These are phyloP conservation scores for Acanthamoeba quina DNA, from an alignment of 208 protist species.

Conservation along the genomic window DNA sequence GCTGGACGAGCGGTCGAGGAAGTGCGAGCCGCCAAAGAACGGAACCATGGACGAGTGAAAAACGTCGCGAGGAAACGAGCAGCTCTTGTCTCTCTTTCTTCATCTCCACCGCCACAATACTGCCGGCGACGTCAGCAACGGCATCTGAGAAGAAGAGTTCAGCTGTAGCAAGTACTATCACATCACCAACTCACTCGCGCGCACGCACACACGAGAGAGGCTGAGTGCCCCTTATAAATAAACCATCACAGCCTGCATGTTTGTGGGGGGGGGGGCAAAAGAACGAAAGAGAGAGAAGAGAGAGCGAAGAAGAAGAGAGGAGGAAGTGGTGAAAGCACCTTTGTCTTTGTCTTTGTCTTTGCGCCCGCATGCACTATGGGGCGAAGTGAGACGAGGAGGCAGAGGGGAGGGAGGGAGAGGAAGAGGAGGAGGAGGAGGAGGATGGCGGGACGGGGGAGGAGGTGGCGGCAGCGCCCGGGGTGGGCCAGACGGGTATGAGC, in stretches of 20 bases:
- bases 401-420: too few relatives aligned
- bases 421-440: background rate
- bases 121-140: too few relatives aligned
- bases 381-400: slow-evolving; percentile 9
- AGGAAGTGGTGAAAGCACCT: too few relatives aligned
- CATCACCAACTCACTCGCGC: too few relatives aligned
- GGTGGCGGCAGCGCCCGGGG: background rate
- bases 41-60: slow-evolving; percentile 32
- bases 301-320: background rate
- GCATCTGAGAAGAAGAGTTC: too few relatives aligned
- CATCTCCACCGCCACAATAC: background rate
- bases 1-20: slow-evolving; percentile 55
- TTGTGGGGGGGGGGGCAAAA: too few relatives aligned
- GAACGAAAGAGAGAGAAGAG: background rate
- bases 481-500: slow-evolving; percentile 61
- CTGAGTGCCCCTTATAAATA: too few relatives aligned
- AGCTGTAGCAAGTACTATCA: too few relatives aligned
- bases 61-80: too few relatives aligned
- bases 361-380: background rate
- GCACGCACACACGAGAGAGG: too few relatives aligned
- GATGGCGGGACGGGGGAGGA: background rate
- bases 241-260: too few relatives aligned
- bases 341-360: background rate
- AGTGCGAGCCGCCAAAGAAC: slow-evolving; percentile 66
- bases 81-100: background rate